phyloP scores from a whole-genome alignment of 768 basidiomycete genomes.

The Tulasnella sp. region DNA sequence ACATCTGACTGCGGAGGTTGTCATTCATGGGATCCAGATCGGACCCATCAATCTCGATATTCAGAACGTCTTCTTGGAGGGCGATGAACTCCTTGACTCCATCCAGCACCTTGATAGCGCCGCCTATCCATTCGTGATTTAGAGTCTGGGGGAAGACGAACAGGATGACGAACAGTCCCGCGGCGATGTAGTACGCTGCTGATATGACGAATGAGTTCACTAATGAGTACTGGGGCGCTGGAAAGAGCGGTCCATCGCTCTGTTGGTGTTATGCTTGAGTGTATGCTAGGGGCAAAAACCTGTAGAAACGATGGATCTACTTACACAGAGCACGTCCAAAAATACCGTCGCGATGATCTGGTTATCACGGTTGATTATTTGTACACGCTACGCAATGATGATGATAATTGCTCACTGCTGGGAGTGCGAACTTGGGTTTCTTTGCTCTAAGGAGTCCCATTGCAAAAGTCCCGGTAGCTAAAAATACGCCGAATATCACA shows the following conservation, averaged over 20 bases:
- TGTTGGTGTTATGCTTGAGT: neutral
- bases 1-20: neutral
- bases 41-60: neutral
- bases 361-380: neutral
- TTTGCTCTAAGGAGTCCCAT: neutral
- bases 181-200: slow-evolving; percentile 4
- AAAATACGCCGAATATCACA: slow-evolving; percentile 3
- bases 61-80: slow-evolving; percentile 1
- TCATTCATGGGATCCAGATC: neutral
- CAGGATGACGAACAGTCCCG: neutral
- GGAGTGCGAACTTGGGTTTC: slow-evolving; percentile 7
- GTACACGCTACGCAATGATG: neutral
- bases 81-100: neutral
- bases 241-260: slow-evolving; percentile 9
- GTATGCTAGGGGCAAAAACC: too few relatives aligned
- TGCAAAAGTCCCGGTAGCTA: neutral
- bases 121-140: slow-evolving; percentile 5
- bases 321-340: slow-evolving; percentile 10
- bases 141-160: slow-evolving; percentile 12
- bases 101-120: neutral
- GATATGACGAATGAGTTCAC: slow-evolving; percentile 12
- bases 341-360: slow-evolving; percentile 9
- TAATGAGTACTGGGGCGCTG: slow-evolving; percentile 5
- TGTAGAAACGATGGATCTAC: neutral
- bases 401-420: neutral